A percentile compares a stretch with the other conserved stretches of the same genome.
Evolutionary conservation across 1,139 yeast species (phyloP).

Genomic region (Magnusiomyces paraingens): DNA sequence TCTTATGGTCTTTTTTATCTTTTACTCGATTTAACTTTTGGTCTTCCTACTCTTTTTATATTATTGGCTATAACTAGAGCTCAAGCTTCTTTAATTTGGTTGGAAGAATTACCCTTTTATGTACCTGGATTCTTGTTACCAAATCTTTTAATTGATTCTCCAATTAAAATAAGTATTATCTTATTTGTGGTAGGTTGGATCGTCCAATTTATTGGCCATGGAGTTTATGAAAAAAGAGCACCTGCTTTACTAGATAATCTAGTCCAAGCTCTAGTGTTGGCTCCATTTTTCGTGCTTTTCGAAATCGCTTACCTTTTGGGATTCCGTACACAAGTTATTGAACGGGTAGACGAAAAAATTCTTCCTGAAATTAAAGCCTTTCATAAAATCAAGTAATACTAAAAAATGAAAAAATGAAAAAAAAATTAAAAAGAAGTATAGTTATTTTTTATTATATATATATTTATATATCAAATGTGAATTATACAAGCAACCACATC

Average conservation of each 20-base stretch:
- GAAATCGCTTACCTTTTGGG: constrained; percentile 71
- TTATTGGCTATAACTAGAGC: constrained; percentile 14
- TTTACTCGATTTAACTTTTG: constrained; percentile 38
- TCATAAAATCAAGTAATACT: constrained; percentile 11
- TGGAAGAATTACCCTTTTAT: constrained; percentile 20
- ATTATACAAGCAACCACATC: constrained; percentile 34
- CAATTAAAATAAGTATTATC: constrained; percentile 32
- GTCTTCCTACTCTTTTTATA: constrained; percentile 39
- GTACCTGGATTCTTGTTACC: constrained; percentile 22
- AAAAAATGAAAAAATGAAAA: neutral
- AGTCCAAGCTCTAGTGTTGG: constrained; percentile 78
- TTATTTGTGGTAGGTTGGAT: constrained; percentile 61
- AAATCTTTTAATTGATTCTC: constrained; percentile 19
- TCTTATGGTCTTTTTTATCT: constrained; percentile 43
- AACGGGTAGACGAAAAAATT: constrained; percentile 49
- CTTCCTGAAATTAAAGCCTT: constrained; percentile 28
- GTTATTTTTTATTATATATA: neutral
- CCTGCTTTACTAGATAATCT: constrained; percentile 85
- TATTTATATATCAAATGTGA: neutral
- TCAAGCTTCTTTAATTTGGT: constrained; percentile 9
- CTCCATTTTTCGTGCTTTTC: constrained; percentile 82
- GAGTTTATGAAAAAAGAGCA: constrained; percentile 68
- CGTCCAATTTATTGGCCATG: constrained; percentile 88
- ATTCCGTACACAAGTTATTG: constrained; percentile 47
- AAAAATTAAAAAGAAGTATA: neutral